Conservation (phyloP, 2,329 filamentous ascomycete species). For the Neoarthrinium moseri region DNA sequence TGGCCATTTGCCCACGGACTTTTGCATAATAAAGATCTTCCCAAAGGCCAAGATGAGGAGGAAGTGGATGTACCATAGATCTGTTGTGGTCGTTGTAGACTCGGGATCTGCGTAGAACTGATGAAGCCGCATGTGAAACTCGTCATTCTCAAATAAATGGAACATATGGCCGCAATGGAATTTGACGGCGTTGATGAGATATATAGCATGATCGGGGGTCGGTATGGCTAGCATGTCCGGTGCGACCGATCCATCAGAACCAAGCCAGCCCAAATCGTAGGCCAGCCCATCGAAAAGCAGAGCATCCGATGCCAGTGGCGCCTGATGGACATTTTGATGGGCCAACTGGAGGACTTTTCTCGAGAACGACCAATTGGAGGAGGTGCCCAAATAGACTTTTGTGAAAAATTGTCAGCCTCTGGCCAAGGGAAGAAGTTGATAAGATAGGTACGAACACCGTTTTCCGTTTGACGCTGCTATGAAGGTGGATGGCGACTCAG, state of each 20-base stretch:
- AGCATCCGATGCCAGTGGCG: constrained; percentile 37
- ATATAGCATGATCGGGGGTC: constrained; percentile 49
- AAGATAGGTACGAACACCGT: constrained; percentile 33
- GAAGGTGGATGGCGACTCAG: constrained; percentile 37
- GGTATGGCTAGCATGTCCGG: constrained; percentile 39
- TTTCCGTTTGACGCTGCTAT: constrained; percentile 38
- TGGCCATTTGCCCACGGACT: constrained; percentile 33
- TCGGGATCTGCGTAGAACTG: constrained; percentile 36
- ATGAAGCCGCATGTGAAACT: constrained; percentile 43
- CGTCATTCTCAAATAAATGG: constrained; percentile 52
- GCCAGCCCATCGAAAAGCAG: constrained; percentile 50
- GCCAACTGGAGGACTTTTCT: constrained; percentile 47
- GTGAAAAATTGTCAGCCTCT: constrained; percentile 10
- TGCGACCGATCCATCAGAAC: constrained; percentile 11
- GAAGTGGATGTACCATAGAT: constrained; percentile 52
- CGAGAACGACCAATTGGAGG: constrained; percentile 56
- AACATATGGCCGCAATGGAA: constrained; percentile 55
- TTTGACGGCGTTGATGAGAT: constrained; percentile 54
- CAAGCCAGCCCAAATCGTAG: constrained; percentile 53
- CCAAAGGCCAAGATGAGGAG: constrained; percentile 54
- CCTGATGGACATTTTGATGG: constrained; percentile 43
- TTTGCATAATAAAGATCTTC: constrained; percentile 46
- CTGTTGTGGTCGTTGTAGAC: constrained; percentile 1
- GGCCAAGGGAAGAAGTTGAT: not conserved
- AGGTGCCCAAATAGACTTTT: constrained; percentile 51